These are phyloP conservation scores for Mucor ambiguus DNA, from an alignment of 371 early-diverging fungal genomes.

Conservation along the genomic window DNA sequence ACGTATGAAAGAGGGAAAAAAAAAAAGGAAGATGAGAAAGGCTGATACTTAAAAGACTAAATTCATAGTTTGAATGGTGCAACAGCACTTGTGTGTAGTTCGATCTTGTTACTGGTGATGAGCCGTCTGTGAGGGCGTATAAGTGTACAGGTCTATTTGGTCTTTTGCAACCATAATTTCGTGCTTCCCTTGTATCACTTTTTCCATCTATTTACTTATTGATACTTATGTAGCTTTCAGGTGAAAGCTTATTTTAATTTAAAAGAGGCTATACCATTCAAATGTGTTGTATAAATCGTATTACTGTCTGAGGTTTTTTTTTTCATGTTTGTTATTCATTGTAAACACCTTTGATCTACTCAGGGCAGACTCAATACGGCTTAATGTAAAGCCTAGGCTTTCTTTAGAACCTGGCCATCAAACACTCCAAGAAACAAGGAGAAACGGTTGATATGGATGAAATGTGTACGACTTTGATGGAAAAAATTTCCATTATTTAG, in stretches of 20 bases:
- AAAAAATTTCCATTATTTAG: constrained; percentile 15
- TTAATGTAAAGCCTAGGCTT: not conserved
- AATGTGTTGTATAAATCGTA: not conserved
- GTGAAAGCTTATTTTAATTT: not conserved
- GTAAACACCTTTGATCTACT: not conserved
- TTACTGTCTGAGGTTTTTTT: not conserved
- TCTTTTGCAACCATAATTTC: constrained; percentile 1
- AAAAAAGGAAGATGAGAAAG: not conserved
- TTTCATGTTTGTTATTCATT: not conserved
- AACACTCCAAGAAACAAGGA: not conserved
- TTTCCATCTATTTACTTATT: constrained; percentile 3
- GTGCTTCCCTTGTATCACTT: constrained; percentile 11
- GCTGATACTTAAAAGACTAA: not conserved
- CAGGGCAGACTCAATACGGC: not conserved
- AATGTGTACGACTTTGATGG: constrained; percentile 3
- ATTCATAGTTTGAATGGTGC: constrained; percentile 1
- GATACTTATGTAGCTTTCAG: not conserved
- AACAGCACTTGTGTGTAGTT: not conserved
- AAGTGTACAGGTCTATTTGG: constrained; percentile 1
- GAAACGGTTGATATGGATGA: constrained; percentile 1
- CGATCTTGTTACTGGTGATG: constrained; percentile 10
- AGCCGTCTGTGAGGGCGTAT: constrained; percentile 4
- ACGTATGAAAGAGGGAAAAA: constrained; percentile 15
- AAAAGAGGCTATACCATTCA: not conserved
- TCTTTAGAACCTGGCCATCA: not conserved